A percentile compares a stretch with the other conserved stretches of the same genome.
phyloP scores from a whole-genome alignment of 257 asterid genomes.

The Linaria vulgaris region DNA sequence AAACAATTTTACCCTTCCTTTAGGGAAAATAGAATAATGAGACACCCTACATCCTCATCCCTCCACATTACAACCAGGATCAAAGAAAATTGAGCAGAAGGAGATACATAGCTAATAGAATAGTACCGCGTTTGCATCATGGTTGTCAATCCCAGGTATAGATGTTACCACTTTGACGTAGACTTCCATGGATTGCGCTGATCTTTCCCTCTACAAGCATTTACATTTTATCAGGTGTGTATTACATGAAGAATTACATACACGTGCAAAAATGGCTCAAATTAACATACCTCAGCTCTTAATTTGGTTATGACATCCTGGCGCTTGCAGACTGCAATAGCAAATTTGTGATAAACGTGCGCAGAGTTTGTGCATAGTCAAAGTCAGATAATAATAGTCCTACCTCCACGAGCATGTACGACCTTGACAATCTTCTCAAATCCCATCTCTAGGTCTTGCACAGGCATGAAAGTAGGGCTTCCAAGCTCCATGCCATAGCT shows the following conservation, averaged over 20 bases:
- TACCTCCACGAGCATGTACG: conserved; percentile 94
- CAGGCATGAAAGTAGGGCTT: conserved; percentile 83
- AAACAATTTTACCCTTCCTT: not conserved
- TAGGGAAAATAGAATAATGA: not conserved
- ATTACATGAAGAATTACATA: conserved; percentile 11
- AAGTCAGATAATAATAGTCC: conserved; percentile 12
- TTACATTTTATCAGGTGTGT: conserved; percentile 21
- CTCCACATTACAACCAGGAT: not conserved
- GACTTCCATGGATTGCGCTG: conserved; percentile 65
- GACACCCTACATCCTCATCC: not conserved
- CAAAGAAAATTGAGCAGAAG: not conserved
- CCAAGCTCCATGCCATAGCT: conserved; percentile 80
- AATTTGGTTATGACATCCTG: conserved; percentile 73
- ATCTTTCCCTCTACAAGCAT: conserved; percentile 64
- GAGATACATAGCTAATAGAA: not conserved
- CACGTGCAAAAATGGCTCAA: conserved; percentile 18
- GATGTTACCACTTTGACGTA: conserved; percentile 81
- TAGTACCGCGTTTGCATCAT: conserved; percentile 80
- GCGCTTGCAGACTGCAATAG: conserved; percentile 70
- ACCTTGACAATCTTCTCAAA: conserved; percentile 86
- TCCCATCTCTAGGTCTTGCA: conserved; percentile 84
- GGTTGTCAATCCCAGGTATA: conserved; percentile 85
- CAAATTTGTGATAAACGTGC: conserved; percentile 12
- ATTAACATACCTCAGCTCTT: conserved; percentile 62
- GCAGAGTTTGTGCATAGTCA: conserved; percentile 16